Conservation (phyloP, 805 yeast species). For the Wickerhamiella musiphila region DNA sequence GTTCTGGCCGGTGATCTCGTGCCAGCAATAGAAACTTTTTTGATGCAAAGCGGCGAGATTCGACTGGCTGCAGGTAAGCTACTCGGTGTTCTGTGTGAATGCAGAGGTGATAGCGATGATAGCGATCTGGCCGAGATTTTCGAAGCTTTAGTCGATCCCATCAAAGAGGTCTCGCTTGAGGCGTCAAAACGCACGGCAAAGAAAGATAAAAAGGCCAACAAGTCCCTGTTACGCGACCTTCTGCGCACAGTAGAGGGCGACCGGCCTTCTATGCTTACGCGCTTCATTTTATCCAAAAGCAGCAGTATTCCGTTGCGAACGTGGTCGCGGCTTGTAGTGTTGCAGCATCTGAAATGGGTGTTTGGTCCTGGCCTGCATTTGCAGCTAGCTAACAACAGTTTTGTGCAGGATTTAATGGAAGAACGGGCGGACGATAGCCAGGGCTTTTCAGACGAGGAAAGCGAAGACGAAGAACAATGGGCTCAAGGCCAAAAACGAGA, state of each 20-base stretch:
- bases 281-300: slow-evolving; percentile 14
- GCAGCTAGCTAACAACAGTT: slow-evolving; percentile 22
- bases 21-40: slow-evolving; percentile 26
- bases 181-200: slow-evolving; percentile 43
- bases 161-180: slow-evolving; percentile 27
- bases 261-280: slow-evolving; percentile 10
- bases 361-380: slow-evolving; percentile 22
- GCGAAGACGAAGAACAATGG: not conserved
- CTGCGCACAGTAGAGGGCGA: slow-evolving; percentile 3
- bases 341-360: slow-evolving; percentile 22
- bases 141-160: slow-evolving; percentile 25
- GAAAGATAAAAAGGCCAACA: slow-evolving; percentile 31
- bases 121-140: slow-evolving; percentile 24
- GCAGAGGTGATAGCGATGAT: slow-evolving; percentile 24
- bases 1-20: slow-evolving; percentile 23
- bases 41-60: slow-evolving; percentile 30
- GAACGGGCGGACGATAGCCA: slow-evolving; percentile 2
- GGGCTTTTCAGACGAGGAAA: not conserved
- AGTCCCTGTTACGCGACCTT: slow-evolving; percentile 21
- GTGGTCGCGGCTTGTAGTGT: slow-evolving; percentile 20
- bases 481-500: slow-evolving; percentile 1
- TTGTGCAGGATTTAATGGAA: slow-evolving; percentile 12
- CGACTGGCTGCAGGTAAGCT: slow-evolving; percentile 39
- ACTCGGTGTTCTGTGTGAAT: slow-evolving; percentile 39
- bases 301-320: slow-evolving; percentile 17